phyloP scores from a whole-genome alignment of 2,329 filamentous ascomycete species.

The Kalmusia sp. region DNA sequence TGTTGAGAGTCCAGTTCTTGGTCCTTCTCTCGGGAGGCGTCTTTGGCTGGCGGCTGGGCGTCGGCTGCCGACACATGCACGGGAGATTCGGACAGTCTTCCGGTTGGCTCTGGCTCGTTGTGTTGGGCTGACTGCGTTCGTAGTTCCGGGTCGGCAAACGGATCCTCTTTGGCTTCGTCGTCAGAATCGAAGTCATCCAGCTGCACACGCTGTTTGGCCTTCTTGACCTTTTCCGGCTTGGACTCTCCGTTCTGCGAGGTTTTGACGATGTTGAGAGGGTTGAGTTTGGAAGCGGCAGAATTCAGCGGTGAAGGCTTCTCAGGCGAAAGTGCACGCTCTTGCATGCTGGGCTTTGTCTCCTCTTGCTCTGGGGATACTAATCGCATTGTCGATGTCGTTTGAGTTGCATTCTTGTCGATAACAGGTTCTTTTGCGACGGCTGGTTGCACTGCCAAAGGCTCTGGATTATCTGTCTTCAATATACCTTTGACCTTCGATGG shows the following conservation, averaged over 20 bases:
- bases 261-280: constrained; percentile 46
- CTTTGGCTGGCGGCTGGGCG: constrained; percentile 43
- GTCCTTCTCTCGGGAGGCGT: constrained; percentile 22
- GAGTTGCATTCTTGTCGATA: constrained; percentile 23
- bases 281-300: constrained; percentile 23
- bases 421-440: constrained; percentile 17
- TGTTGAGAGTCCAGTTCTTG: constrained; percentile 44
- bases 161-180: constrained; percentile 55
- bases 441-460: constrained; percentile 26
- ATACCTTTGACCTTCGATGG: constrained; percentile 42
- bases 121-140: constrained; percentile 33
- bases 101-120: constrained; percentile 26
- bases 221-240: constrained; percentile 64
- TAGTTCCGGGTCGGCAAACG: constrained; percentile 49
- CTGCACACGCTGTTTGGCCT: constrained; percentile 68
- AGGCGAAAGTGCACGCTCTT: constrained; percentile 28
- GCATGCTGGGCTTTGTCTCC: constrained; percentile 20
- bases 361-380: constrained; percentile 40
- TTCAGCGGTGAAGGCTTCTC: constrained; percentile 28
- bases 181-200: constrained; percentile 74
- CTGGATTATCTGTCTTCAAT: constrained; percentile 40
- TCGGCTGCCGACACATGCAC: constrained; percentile 68
- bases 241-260: constrained; percentile 52
- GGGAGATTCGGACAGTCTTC: constrained; percentile 69
- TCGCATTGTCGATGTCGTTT: constrained; percentile 41